phyloP scores from a whole-genome alignment of 2,329 filamentous ascomycete genomes.

The Penicillium polonicum region DNA sequence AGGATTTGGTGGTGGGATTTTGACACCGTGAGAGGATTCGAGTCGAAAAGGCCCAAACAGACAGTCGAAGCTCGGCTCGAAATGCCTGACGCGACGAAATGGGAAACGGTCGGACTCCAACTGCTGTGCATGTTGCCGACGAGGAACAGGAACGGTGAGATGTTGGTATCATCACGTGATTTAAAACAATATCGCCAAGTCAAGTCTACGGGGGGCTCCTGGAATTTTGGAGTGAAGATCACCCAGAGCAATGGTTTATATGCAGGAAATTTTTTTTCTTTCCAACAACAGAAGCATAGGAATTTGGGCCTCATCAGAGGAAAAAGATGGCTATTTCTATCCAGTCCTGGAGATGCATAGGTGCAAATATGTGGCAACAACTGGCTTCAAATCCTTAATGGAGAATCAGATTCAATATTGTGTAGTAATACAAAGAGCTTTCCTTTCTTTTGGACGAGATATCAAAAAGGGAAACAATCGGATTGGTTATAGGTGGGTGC shows the following conservation, averaged over 20 bases:
- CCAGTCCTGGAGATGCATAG: not conserved
- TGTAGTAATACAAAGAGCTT: too few species aligned
- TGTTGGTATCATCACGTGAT: conserved; percentile 20
- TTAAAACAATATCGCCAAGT: not conserved
- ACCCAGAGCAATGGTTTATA: not conserved
- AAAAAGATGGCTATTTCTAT: not conserved
- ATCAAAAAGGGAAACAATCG: not conserved
- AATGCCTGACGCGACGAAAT: conserved; percentile 9
- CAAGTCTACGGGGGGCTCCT: not conserved
- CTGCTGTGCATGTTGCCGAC: conserved; percentile 2
- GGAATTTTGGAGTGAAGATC: not conserved
- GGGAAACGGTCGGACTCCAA: conserved; percentile 4
- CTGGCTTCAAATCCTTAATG: not conserved
- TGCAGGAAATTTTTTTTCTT: not conserved
- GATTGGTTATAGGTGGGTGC: too few species aligned
- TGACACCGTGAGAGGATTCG: not conserved
- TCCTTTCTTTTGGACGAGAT: not conserved
- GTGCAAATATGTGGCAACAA: not conserved
- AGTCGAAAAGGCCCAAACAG: not conserved
- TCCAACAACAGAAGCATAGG: not conserved
- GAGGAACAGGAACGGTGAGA: conserved; percentile 14
- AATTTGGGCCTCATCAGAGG: not conserved
- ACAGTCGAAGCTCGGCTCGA: conserved; percentile 2
- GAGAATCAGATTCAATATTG: not conserved
- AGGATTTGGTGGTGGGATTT: conserved; percentile 1